Percentiles rank a stretch among this genome's conserved stretches.
These are phyloP conservation scores for Juncus effusus DNA, from an alignment of 176 grass and related monocot species.

Conservation along the genomic window DNA sequence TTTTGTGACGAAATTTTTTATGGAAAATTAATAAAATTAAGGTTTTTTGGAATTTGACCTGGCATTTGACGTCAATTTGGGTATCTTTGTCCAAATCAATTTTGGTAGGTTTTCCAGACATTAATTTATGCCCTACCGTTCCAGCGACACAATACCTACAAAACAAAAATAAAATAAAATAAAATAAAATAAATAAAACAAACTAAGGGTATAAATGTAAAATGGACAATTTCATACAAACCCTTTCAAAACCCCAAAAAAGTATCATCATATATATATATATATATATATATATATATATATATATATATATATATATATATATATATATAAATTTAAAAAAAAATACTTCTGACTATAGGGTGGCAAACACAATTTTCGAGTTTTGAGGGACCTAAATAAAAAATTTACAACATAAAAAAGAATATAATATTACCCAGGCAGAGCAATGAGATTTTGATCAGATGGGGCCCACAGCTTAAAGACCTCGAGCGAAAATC, in stretches of 20 bases:
- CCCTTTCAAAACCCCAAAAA: background rate
- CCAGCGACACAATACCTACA: conserved; percentile 94
- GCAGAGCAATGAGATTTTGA: conserved; percentile 78
- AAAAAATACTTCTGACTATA: background rate
- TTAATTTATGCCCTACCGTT: conserved; percentile 90
- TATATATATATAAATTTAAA: no score
- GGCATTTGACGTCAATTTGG: conserved; percentile 85
- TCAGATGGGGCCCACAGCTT: conserved; percentile 96
- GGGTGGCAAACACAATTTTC: background rate
- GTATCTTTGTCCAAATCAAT: conserved; percentile 77
- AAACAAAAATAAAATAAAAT: background rate
- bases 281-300: no score
- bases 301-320: no score
- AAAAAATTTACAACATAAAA: background rate
- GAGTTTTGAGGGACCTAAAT: background rate
- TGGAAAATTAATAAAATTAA: conserved; percentile 14
- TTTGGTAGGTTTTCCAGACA: conserved; percentile 85
- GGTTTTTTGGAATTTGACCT: conserved; percentile 40
- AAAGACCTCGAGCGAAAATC: conserved; percentile 94
- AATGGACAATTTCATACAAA: background rate
- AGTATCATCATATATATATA: no score
- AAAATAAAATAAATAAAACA: conserved; percentile 17
- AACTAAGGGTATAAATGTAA: background rate
- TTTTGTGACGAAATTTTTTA: background rate
- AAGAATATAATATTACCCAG: conserved; percentile 47